phyloP scores from a whole-genome alignment of 1,284 basidiomycete species.

The Chalciporus sp. region DNA sequence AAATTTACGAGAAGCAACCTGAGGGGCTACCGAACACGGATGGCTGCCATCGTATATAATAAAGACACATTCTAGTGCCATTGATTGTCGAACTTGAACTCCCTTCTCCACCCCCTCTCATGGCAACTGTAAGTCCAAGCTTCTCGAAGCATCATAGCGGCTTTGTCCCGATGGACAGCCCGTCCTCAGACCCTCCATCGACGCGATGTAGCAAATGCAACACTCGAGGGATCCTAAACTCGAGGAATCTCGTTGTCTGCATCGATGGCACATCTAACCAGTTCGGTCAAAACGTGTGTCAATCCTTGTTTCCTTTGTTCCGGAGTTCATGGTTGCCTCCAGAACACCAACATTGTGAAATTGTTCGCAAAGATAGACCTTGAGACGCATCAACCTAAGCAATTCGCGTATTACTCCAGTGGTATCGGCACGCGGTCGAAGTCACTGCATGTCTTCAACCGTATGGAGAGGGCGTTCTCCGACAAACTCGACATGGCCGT shows the following conservation, averaged over 20 bases:
- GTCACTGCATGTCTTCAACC: slow-evolving; percentile 12
- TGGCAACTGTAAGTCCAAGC: not conserved
- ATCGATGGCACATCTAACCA: slow-evolving; percentile 16
- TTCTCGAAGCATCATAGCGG: not conserved
- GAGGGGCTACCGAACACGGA: not conserved
- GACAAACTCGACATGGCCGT: slow-evolving; percentile 26
- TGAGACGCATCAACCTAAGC: slow-evolving; percentile 7
- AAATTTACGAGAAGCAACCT: not conserved
- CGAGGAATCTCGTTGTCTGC: slow-evolving; percentile 13
- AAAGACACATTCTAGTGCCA: too few relatives aligned
- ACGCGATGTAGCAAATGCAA: not conserved
- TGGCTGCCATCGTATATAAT: not conserved
- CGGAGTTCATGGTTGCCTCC: not conserved
- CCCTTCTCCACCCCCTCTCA: not conserved
- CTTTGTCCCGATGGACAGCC: not conserved
- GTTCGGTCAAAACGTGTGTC: slow-evolving; percentile 11
- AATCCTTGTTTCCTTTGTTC: not conserved
- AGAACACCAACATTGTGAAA: slow-evolving; percentile 35
- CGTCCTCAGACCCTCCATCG: not conserved
- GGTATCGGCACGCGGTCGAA: slow-evolving; percentile 37
- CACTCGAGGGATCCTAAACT: not conserved
- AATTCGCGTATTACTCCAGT: slow-evolving; percentile 36
- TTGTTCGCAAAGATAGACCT: slow-evolving; percentile 25
- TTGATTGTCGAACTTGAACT: too few relatives aligned
- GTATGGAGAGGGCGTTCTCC: slow-evolving; percentile 7